Conservation (phyloP, 2,329 filamentous ascomycete genomes). For the Talaromyces albobiverticillius region DNA sequence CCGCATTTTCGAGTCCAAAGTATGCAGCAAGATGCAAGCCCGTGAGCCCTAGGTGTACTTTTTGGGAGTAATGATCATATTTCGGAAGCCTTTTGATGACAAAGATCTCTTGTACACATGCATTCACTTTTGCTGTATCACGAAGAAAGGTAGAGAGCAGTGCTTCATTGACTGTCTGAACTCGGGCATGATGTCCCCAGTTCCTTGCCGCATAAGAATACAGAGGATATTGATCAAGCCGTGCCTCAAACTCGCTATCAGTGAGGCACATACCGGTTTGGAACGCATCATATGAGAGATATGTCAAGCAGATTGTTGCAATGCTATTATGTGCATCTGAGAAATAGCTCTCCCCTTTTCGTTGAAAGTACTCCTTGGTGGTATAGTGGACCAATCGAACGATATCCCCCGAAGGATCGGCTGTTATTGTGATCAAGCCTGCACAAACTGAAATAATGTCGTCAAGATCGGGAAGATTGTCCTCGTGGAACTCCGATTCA, state of each 20-base stretch:
- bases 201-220: slow-evolving; percentile 26
- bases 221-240: slow-evolving; percentile 21
- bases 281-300: background rate
- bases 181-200: slow-evolving; percentile 24
- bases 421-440: slow-evolving; percentile 27
- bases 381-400: slow-evolving; percentile 42
- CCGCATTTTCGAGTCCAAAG: background rate
- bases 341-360: slow-evolving; percentile 26
- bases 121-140: background rate
- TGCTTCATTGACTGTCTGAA: background rate
- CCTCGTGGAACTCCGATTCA: background rate
- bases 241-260: slow-evolving; percentile 17
- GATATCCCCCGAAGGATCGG: slow-evolving; percentile 24
- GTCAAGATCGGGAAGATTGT: slow-evolving; percentile 17
- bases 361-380: slow-evolving; percentile 46
- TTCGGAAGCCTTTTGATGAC: background rate
- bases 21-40: background rate
- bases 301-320: background rate
- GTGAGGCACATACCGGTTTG: background rate
- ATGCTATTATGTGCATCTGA: slow-evolving; percentile 10
- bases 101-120: background rate
- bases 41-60: background rate
- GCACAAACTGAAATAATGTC: slow-evolving; percentile 27
- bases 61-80: background rate
- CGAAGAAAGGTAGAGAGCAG: background rate